Evolutionary conservation across 1,139 yeast species (phyloP).

Genomic region (Geotrichum cucujoidarum): DNA sequence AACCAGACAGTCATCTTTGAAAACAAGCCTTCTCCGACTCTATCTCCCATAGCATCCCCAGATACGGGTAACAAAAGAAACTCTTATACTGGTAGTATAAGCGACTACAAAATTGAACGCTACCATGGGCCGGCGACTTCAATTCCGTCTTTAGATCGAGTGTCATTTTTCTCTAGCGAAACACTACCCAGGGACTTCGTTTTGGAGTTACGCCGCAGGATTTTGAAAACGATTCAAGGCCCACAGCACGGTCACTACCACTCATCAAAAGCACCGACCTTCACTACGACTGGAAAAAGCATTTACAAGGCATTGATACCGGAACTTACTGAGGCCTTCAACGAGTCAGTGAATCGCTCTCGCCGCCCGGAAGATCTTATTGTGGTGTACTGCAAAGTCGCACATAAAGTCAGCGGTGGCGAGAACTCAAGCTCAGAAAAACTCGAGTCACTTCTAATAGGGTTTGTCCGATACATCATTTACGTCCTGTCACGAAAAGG

Average conservation of each 20-base stretch:
- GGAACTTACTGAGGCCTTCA: conserved; percentile 8
- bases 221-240: background rate
- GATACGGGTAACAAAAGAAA: background rate
- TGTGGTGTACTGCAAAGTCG: conserved; percentile 8
- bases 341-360: conserved; percentile 6
- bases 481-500: conserved; percentile 10
- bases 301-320: conserved; percentile 1
- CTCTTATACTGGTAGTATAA: background rate
- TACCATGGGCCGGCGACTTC: background rate
- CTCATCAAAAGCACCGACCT: background rate
- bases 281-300: conserved; percentile 4
- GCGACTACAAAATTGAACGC: background rate
- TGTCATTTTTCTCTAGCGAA: conserved; percentile 4
- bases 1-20: conserved; percentile 6
- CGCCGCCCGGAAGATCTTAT: conserved; percentile 12
- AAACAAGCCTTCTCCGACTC: background rate
- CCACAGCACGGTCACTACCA: background rate
- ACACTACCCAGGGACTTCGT: conserved; percentile 12
- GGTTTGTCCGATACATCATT: conserved; percentile 10
- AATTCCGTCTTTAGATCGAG: background rate
- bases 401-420: conserved; percentile 1
- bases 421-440: background rate
- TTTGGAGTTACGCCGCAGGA: conserved; percentile 1
- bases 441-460: conserved; percentile 2
- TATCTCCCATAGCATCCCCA: background rate